Evolutionary conservation across 1,284 basidiomycete genomes (phyloP), one percentile per base, ranked within the genome.

Genomic region (Fomitopsis palustris): DNA sequence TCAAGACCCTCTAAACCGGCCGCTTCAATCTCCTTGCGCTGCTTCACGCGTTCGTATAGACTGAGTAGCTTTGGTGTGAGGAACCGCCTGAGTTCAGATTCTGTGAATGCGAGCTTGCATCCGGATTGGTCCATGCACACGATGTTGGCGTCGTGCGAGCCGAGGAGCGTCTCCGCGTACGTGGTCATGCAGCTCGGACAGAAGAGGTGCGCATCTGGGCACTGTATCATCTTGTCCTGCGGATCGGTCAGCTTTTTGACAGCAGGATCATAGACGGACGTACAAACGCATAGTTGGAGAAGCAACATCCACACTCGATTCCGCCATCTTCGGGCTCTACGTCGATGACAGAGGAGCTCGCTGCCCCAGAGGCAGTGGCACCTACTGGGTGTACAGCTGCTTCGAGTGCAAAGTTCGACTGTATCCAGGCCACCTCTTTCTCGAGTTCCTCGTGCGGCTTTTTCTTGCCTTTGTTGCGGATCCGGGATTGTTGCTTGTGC

Each of bases 261-360:
- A 1, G 8, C 29, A n/a, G 17, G 43, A 62, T 38, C 14, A 17
- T 47, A 14, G 3, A 12, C 7, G n/a, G 54, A 75, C 91, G 63
- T 70, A 93, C 91, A 70, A 90, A 87, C 6, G 85, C 71, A 62
- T 87, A 90, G 3, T 76, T 77, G 4, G 81, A 76, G 69, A 93
- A 95, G 73, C 93, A 95, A 67, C 92, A 95, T 17, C 87, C 89
- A 65, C 93, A 95, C 67, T 93, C 90, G 45, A 92, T 82, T 2
- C 85, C 86, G 51, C 78, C 78, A 17, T 79, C 78, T 6, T 70
- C 76, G 14, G 45, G 45, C 25, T 47, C 25, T 21, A 23, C 25
- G 25, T n/a, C 45, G 25, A 29, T 17, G 29, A 25, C 14, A 16
- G 27, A 29, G 4, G 45, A 12, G 12, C 14, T 47, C 7, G 45